A percentile compares a stretch with the other conserved stretches of the same genome.
Evolutionary conservation across 768 basidiomycete genomes (phyloP).

Genomic region (Sporobolomyces roseus): DNA sequence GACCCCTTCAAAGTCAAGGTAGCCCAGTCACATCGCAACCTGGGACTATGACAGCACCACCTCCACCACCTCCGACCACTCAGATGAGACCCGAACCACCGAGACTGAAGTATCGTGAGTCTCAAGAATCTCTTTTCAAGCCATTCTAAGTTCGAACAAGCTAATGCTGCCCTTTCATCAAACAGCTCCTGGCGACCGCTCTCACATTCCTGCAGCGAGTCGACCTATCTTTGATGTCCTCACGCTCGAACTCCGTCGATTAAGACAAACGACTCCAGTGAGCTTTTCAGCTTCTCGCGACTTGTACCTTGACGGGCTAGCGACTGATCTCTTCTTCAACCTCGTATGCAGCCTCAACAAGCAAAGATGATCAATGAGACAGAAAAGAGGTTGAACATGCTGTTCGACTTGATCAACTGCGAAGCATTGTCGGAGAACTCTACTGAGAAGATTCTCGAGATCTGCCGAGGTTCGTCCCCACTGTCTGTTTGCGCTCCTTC

Average conservation of each 20-base stretch:
- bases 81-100: conserved; percentile 45
- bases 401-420: conserved; percentile 91
- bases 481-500: neutral
- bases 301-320: too few relatives aligned
- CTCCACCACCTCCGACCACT: conserved; percentile 50
- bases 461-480: conserved; percentile 64
- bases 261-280: conserved; percentile 74
- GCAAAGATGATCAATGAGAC: conserved; percentile 80
- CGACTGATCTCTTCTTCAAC: too few relatives aligned
- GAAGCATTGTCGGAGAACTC: conserved; percentile 69
- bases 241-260: conserved; percentile 59
- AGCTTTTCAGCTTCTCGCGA: conserved; percentile 45
- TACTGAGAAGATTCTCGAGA: conserved; percentile 65
- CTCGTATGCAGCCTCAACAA: conserved; percentile 62
- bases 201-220: conserved; percentile 75
- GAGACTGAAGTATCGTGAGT: conserved; percentile 62
- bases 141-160: neutral
- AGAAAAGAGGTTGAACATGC: conserved; percentile 73
- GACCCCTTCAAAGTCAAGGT: conserved; percentile 18
- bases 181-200: conserved; percentile 79
- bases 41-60: conserved; percentile 43
- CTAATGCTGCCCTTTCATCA: too few relatives aligned
- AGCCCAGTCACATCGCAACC: conserved; percentile 15
- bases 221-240: conserved; percentile 66
- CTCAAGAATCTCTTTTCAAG: neutral